These are phyloP conservation scores for Coemansia sp. DNA, from an alignment of 192 early-diverging fungal genomes.

Conservation along the genomic window DNA sequence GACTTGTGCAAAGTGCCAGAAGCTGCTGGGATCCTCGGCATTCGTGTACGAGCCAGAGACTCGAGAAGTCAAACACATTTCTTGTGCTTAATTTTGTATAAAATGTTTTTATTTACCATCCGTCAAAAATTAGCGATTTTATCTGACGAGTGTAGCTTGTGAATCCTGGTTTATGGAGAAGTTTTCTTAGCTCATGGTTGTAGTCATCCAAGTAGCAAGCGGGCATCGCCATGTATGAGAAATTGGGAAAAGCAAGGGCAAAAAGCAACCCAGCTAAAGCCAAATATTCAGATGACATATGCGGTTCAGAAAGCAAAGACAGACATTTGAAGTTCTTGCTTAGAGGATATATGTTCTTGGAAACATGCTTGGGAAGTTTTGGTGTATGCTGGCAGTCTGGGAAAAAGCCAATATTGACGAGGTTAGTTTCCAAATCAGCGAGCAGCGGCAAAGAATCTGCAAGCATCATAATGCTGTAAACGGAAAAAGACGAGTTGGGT, in stretches of 20 bases:
- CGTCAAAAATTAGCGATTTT: not conserved
- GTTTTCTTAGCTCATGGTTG: not conserved
- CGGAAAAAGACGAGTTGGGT: not conserved
- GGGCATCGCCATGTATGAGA: not conserved
- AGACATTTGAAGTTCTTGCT: conserved; percentile 6
- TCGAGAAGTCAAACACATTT: conserved; percentile 31
- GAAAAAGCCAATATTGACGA: not conserved
- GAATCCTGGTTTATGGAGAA: not conserved
- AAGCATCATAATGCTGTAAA: not conserved
- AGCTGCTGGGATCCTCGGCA: conserved; percentile 47
- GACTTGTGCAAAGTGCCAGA: conserved; percentile 42
- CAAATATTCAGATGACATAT: too few species aligned
- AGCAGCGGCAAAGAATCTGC: conserved; percentile 1
- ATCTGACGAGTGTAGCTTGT: not conserved
- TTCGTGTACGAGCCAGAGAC: conserved; percentile 32
- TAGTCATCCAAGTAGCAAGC: not conserved
- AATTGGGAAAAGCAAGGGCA: conserved; percentile 5
- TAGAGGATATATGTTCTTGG: not conserved
- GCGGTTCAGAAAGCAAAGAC: too few species aligned
- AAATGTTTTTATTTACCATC: not conserved
- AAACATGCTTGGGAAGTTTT: conserved; percentile 3
- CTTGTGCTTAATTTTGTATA: conserved; percentile 14
- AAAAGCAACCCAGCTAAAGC: conserved; percentile 4
- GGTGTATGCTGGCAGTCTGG: not conserved
- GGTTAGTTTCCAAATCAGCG: not conserved